Base-by-base conservation (phyloP, 495 filamentous ascomycete genomes). In the Hypomontagnella submonticulosa region DNA sequence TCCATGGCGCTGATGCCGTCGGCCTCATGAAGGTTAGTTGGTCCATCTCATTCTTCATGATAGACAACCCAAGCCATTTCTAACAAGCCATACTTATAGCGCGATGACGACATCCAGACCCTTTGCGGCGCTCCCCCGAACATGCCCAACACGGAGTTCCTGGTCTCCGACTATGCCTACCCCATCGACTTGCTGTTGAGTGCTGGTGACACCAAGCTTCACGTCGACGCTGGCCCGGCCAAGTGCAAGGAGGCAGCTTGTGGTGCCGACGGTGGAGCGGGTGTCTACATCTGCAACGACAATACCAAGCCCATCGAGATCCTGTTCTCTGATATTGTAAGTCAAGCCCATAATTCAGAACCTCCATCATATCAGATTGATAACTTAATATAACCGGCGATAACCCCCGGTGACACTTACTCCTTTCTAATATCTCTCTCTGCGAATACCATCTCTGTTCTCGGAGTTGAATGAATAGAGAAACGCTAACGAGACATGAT, bases 211-310 rank as follows among this genome's bases (percentile, higher is more conserved):
- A 9, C 18, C 1, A 2, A 11, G 0, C 6, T 69, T 27, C 55
- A 69, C 38, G 13, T 69, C 43, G 54, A 63, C 1, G 50, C 59
- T 6, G 66, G 66, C 18, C 66, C 66, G 1, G 11, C 7, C 32
- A 60, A 51, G 33, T 64, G 66, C 42, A 41, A 27, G 19, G 42
- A 59, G 37, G 60, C 50, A 0, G 48, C 60, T 10, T 69, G 66
- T 20, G 46, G 49, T 16, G 1, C 4, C 7, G 20, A n/a, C 9
- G 59, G 53, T 15, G 56, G 55, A 5, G 59, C 66, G 0, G 66
- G 66, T 27, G 66, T 64, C 32, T 19, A 51, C 54, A 13, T 69
- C 59, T 69, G 66, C 66, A 63, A 60, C 33, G 66, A 69, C 16
- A 6, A 56, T 18, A 32, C 20, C 10, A 42, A 60, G 4, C 1